These are phyloP conservation scores for Naganishia kalamii DNA, from an alignment of 768 basidiomycete genomes.

Conservation along the genomic window DNA sequence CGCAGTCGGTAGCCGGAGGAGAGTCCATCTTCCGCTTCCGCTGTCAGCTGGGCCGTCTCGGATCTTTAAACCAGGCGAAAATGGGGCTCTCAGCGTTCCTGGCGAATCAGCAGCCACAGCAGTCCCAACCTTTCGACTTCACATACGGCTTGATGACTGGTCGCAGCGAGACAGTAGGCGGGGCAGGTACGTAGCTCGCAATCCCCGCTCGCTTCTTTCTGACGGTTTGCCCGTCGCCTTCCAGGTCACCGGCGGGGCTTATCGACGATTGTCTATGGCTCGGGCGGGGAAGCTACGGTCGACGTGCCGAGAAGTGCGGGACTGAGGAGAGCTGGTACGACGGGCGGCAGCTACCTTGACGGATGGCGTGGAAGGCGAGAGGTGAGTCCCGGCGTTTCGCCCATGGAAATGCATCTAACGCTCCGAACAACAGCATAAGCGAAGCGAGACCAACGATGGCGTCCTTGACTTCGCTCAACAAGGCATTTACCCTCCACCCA, in stretches of 20 bases:
- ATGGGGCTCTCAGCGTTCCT: neutral
- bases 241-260: constrained; percentile 4
- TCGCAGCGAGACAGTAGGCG: too few species aligned
- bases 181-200: too few species aligned
- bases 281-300: neutral
- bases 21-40: constrained; percentile 92
- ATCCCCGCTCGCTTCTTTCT: too few species aligned
- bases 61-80: neutral
- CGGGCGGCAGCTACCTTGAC: neutral
- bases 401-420: neutral
- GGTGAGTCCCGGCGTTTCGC: neutral
- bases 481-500: constrained; percentile 9
- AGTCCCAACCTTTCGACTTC: too few species aligned
- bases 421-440: neutral
- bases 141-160: too few species aligned
- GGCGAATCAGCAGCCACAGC: too few species aligned
- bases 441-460: constrained; percentile 2
- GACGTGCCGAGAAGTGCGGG: neutral
- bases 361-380: neutral
- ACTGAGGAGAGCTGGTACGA: neutral
- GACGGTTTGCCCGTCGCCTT: neutral
- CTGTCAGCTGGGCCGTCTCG: constrained; percentile 89
- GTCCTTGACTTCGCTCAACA: neutral
- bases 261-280: neutral
- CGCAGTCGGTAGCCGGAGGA: constrained; percentile 61